These are phyloP conservation scores for Aphanomyces invadans DNA, from an alignment of 352 stramenopile genomes.

Conservation along the genomic window DNA sequence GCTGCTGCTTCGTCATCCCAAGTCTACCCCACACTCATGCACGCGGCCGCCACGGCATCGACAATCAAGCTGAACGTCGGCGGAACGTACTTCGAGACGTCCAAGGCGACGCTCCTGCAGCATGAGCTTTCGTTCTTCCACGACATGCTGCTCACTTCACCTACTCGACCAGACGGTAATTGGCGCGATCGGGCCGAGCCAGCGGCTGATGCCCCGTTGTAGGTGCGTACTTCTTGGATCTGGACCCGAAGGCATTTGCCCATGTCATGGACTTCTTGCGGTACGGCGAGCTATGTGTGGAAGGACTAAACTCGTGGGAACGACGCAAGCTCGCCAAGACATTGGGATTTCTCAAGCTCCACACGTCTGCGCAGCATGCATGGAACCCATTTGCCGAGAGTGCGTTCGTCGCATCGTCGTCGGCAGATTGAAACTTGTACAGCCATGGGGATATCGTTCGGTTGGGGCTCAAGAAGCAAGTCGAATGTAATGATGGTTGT, in stretches of 20 bases:
- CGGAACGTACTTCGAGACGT: constrained; percentile 16
- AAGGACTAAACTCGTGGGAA: constrained; percentile 17
- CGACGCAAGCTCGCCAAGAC: constrained; percentile 19
- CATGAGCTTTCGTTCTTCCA: constrained; percentile 23
- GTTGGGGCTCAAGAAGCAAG: too few relatives aligned
- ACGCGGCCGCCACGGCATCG: background rate
- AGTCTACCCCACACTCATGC: background rate
- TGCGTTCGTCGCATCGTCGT: background rate
- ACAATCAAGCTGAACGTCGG: constrained; percentile 23
- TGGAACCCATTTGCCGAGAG: constrained; percentile 15
- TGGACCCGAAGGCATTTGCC: constrained; percentile 19
- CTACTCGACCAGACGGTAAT: background rate
- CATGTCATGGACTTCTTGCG: constrained; percentile 21
- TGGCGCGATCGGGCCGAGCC: too few relatives aligned
- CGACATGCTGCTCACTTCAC: background rate
- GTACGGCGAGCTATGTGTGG: constrained; percentile 19
- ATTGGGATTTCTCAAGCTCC: constrained; percentile 19
- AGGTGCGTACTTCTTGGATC: constrained; percentile 22
- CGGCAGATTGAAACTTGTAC: background rate
- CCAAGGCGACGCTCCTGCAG: constrained; percentile 18
- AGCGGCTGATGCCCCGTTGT: too few relatives aligned
- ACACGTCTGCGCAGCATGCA: background rate
- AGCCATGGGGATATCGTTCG: too few relatives aligned
- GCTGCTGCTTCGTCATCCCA: background rate
- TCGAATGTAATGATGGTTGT: too few relatives aligned